Base-by-base conservation (phyloP, 441 rosid species). In the Gossypium schwendimanii region DNA sequence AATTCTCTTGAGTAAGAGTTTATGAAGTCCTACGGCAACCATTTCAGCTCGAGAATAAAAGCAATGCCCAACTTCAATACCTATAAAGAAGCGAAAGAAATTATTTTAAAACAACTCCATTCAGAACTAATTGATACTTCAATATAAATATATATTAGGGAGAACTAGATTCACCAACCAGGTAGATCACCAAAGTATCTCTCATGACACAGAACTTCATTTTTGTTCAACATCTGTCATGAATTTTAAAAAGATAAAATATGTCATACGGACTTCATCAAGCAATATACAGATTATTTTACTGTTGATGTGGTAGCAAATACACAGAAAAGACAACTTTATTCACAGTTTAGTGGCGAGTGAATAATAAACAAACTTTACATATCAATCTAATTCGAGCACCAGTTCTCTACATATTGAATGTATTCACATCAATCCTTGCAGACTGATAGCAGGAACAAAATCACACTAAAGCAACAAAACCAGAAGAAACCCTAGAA, bases 1-100 rank as follows among this genome's bases (percentile, higher is more conserved):
- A 70, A 75, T 75, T 75, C 81, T 87, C 57, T 63, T 76, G 75
- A 66, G 18, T 81, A 80, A 75, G 26, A 58, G 77, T 49, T 79
- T 73, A 62, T 47, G 80, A 76, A 85, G 76, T 53, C 85, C 89
- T 23, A 76, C 44, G 6, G 78, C 84, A 47, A 76, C 78, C 82
- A 86, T 77, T 70, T 86, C 85, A 68, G 76, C 76, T 14, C 78
- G 77, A 64, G 84, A 83, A 74, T 47, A 78, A 52, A 86, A 83
- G 66, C 59, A 67, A 45, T 73, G 75, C 74, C 85, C 87, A 69
- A 79, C 84, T 57, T 53, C 44, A 69, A 80, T 69, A 58, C 83
- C 89, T 86, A 73, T 62, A 58, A 66, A 65, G 45, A 41, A 76
- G 62, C 66, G 12, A 63, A 71, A 49, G 21, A 10, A 73, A 57